A percentile compares a stretch with the other conserved stretches of the same genome.
Evolutionary conservation across 495 filamentous ascomycete species (phyloP).

Genomic region (Chlorociboria aeruginascens): DNA sequence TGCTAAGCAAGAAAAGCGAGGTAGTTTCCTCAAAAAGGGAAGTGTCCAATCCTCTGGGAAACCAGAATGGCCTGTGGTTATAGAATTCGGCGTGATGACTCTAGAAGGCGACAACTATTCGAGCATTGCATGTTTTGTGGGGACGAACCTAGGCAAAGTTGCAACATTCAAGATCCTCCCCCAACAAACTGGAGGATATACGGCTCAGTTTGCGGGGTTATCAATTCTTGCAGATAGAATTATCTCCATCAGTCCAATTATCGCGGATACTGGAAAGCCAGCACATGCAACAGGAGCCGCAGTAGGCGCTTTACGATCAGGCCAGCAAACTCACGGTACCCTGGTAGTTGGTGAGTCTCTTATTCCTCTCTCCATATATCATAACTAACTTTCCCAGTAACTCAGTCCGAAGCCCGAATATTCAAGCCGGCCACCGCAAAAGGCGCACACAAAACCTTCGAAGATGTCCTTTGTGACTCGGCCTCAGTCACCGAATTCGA

Average conservation of each 20-base stretch:
- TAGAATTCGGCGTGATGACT: conserved; percentile 91
- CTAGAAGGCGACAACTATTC: conserved; percentile 90
- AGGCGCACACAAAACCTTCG: conserved; percentile 81
- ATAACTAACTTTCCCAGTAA: conserved; percentile 36
- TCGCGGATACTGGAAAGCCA: conserved; percentile 60
- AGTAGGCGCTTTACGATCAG: conserved; percentile 60
- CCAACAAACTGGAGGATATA: conserved; percentile 49
- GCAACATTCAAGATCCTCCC: conserved; percentile 87
- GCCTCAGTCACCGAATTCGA: conserved; percentile 63
- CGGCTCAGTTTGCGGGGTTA: conserved; percentile 58
- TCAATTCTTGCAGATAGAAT: conserved; percentile 56
- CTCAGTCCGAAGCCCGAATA: conserved; percentile 61
- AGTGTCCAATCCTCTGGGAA: conserved; percentile 25
- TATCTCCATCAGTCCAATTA: conserved; percentile 64
- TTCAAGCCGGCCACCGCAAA: conserved; percentile 77
- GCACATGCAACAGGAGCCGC: conserved; percentile 62
- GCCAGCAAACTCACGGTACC: conserved; percentile 58
- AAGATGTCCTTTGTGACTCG: conserved; percentile 66
- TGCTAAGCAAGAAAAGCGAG: conserved; percentile 53
- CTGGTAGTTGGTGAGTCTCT: conserved; percentile 37
- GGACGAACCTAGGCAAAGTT: conserved; percentile 71
- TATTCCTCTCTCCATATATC: background rate
- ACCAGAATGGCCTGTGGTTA: conserved; percentile 58
- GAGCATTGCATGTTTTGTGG: conserved; percentile 83
- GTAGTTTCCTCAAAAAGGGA: conserved; percentile 46